Base-by-base conservation (phyloP, 257 asterid species). In the Cruciata laevipes region DNA sequence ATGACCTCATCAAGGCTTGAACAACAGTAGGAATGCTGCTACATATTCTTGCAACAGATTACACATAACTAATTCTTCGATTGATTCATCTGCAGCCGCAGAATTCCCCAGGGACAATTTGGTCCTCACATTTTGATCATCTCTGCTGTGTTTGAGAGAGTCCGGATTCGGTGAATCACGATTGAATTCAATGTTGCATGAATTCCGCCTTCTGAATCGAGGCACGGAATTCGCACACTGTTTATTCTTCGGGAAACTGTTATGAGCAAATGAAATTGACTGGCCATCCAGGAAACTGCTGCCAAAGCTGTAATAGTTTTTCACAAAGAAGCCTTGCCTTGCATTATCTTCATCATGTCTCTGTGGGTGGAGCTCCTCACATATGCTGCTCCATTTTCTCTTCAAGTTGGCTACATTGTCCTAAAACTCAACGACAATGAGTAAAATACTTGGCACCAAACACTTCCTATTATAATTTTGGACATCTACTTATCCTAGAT, bases 141-240 rank as follows among this genome's bases (percentile, higher is more conserved):
- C 95, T 42, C 73, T 63, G 67, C 73, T 63, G 65, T 64, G 69
- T 65, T 83, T 86, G 17, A 87, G 95, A 6, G 85, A 74, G 69
- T 89, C 88, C 77, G 82, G 74, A 61, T 80, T 85, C 30, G 86
- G 88, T 20, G 51, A 42, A 12, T 71, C 81, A 1, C 51, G 58
- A 69, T 82, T 82, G 81, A 86, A 90, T 42, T 90, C 90, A 7
- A 84, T 86, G 58, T 87, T 91, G 84, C 95, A 90, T 5, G 95
- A 82, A 20, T 87, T 84, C 76, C 86, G 94, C 70, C 90, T 81
- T 69, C 91, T 74, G 84, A 90, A 90, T 21, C 89, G 80, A 37
- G 97, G 91, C 67, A 83, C 77, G 21, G 86, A 55, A 53, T 74
- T 72, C 33, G 76, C 58, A 11, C 65, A 77, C 5, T 74, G 84